Conservation (phyloP, 129 eudicot species). For the Daucus carota region DNA sequence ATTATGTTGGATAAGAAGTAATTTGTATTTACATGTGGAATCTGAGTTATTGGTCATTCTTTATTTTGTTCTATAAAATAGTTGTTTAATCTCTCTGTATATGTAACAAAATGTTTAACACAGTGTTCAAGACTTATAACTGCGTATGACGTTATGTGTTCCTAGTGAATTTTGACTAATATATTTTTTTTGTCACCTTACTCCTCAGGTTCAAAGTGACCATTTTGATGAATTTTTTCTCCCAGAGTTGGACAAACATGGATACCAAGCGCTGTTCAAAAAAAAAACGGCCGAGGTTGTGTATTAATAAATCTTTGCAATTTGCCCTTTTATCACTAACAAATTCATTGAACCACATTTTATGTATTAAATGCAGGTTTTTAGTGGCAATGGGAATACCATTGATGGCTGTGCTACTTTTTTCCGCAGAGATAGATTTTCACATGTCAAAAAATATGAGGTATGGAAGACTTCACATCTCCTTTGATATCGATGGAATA, state of each 20-base stretch:
- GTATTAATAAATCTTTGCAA: background rate
- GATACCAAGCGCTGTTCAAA: slow-evolving; percentile 84
- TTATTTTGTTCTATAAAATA: background rate
- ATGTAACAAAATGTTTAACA: background rate
- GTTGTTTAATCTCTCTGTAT: background rate
- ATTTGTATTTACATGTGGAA: background rate
- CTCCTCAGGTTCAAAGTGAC: slow-evolving; percentile 73
- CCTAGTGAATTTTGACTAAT: background rate
- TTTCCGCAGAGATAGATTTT: slow-evolving; percentile 88
- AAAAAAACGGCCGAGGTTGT: slow-evolving; percentile 78
- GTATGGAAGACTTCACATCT: slow-evolving; percentile 17
- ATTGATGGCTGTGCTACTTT: slow-evolving; percentile 95
- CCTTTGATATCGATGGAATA: background rate
- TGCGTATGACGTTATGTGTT: background rate
- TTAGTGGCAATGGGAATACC: slow-evolving; percentile 45
- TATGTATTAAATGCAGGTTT: slow-evolving; percentile 37
- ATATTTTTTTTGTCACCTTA: background rate
- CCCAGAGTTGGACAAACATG: slow-evolving; percentile 96
- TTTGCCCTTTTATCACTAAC: background rate
- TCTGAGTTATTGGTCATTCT: background rate
- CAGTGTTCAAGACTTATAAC: background rate
- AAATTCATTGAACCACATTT: slow-evolving; percentile 6
- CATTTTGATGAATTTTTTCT: slow-evolving; percentile 89
- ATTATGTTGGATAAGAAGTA: background rate
- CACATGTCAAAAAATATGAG: slow-evolving; percentile 97